These are phyloP conservation scores for Zymoseptoria pseudotritici DNA, from an alignment of 2,329 filamentous ascomycete species.

Conservation along the genomic window DNA sequence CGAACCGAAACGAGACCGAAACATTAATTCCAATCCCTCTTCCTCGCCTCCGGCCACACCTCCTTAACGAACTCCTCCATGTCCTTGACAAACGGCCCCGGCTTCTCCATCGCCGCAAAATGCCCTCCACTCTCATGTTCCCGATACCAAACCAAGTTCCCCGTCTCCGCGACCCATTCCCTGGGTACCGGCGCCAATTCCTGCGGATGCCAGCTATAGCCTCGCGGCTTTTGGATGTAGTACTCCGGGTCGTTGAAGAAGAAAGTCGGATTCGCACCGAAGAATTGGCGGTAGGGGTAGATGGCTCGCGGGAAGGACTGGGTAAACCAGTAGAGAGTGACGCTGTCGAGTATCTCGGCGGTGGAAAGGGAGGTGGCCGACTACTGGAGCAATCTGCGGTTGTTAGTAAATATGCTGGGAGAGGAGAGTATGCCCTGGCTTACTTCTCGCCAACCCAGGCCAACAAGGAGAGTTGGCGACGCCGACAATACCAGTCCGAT, in stretches of 20 bases:
- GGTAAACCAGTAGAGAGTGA: constrained; percentile 51
- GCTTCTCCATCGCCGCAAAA: constrained; percentile 33
- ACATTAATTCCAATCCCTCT: too few species aligned
- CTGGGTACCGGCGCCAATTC: constrained; percentile 36
- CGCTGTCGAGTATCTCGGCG: constrained; percentile 40
- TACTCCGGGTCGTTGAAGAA: constrained; percentile 21
- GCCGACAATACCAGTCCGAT: constrained; percentile 47
- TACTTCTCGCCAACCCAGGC: constrained; percentile 52
- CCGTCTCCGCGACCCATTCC: constrained; percentile 31
- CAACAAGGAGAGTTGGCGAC: constrained; percentile 48
- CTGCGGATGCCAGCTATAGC: constrained; percentile 38
- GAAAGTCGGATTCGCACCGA: constrained; percentile 19
- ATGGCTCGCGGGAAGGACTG: constrained; percentile 32
- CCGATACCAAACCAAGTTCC: constrained; percentile 34
- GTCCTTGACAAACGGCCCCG: constrained; percentile 24
- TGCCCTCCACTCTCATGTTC: constrained; percentile 35
- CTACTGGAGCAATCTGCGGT: constrained; percentile 42
- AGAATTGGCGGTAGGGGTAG: constrained; percentile 42
- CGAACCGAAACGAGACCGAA: too few species aligned
- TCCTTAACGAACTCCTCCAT: constrained; percentile 27
- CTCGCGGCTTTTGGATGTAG: constrained; percentile 35
- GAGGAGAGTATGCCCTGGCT: too few species aligned
- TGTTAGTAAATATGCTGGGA: neutral
- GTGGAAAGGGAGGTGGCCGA: constrained; percentile 38
- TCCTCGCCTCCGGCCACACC: constrained; percentile 21